Evolutionary conservation across 768 basidiomycete genomes (phyloP), one percentile per base, ranked within the genome.

Genomic region (Podaxis mareebaensis): DNA sequence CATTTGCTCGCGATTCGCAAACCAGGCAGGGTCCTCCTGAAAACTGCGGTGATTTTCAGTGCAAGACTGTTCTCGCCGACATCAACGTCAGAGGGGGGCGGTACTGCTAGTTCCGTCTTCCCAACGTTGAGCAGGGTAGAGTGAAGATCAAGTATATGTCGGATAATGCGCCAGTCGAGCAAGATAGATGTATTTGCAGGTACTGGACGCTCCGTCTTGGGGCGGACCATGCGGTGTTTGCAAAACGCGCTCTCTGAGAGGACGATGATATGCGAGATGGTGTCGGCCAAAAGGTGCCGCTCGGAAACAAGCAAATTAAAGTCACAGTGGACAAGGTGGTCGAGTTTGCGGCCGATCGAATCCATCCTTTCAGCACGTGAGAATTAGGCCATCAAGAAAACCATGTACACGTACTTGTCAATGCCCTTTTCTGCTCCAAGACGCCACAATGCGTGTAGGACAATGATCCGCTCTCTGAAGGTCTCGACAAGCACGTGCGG

Each of bases 1-100:
- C 97, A 99, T 72, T 95, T 96, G 69, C 88, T 89, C 4, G 90
- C 87, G 60, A 98, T 88, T 20, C 96, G 86, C 38, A 99, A 77
- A 5, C 93, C 89, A 4, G 95, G 95, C 5, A 99, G 78, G 4
- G 91, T 89, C 30, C 97, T 84, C 53, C 96, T 82, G 65, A 98
- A 90, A 12, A 85, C 83, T 1, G 95, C 95, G 1, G 91, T 91
- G 70, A 99, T 97, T 24, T 84, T 82, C 73, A 91, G 89, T 4
- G 91, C 92, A 12, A 94, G 79, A 70, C 89, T 87, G 40, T 81
- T 75, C 46, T 63, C 54, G 24, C 85, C 83, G 38, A 77, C 60
- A 65, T 85, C 83, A 28, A 78, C 76, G 63, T 89, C 88, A 66
- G 82, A 78, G 11, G 85, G 78, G 8, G 84, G 82, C 0, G 81